Evolutionary conservation across 176 grass and related monocot species (phyloP), one percentile per base, ranked within the genome.

Genomic region (Rhipidocladum racemiflorum): DNA sequence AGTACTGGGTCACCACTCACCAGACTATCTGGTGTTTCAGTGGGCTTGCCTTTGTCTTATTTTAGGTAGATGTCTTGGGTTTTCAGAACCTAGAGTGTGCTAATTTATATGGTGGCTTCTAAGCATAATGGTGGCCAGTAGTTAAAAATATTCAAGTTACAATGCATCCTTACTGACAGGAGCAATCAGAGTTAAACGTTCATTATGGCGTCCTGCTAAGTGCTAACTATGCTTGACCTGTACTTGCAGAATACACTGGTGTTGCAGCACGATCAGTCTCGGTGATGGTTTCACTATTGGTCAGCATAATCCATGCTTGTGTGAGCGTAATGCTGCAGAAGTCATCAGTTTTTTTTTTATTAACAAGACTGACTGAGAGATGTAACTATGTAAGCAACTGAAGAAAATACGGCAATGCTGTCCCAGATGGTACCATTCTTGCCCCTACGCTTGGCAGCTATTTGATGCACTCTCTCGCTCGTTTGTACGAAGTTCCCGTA

Each of bases 231-330:
- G 3, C 23, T 74, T 78, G 5, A 77, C 17, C 56, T 78, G 81
- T 39, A 30, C 42, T 75, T 70, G 83, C 79, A 88, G 90, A 86
- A 83, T 69, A 53, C 28, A 29, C 21, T 18, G 12, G 45, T n/a
- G 16, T 24, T 55, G 27, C 72, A 72, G 21, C 24, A 50, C 4
- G 42, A 61, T 25, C 32, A 45, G 42, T 34, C 57, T 23, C 15
- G n/a, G 42, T 83, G 72, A 79, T 68, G 62, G 32, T 35, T 50
- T 18, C 45, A 43, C 1, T 11, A 74, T 56, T 83, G 17, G 6
- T 38, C 53, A 81, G 35, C 24, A 62, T 36, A 59, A 78, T 1
- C 30, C 30, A 30, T 1, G 2, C 30, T 30, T 1, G 30, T 30
- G 2, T 65, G 65, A 32, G 3, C 25, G 1, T 4, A 61, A 50